Evolutionary conservation across 768 basidiomycete genomes (phyloP).

Genomic region (Leccinum fibrillosum): DNA sequence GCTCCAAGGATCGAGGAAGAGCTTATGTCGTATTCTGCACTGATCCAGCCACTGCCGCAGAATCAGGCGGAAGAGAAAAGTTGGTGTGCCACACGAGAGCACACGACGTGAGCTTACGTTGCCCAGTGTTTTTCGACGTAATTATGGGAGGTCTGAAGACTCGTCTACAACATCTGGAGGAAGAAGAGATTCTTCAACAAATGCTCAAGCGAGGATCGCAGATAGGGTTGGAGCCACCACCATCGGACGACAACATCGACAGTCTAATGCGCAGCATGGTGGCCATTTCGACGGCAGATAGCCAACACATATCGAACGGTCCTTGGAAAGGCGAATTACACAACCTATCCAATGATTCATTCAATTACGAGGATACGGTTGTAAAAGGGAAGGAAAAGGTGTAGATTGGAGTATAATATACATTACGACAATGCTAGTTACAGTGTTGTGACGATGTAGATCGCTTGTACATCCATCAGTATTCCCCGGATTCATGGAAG

Average conservation of each 20-base stretch:
- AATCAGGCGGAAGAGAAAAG: constrained; percentile 38
- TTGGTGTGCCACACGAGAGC: constrained; percentile 21
- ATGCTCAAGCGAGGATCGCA: constrained; percentile 35
- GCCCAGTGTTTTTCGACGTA: constrained; percentile 33
- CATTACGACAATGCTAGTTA: not conserved
- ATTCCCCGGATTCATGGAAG: constrained; percentile 43
- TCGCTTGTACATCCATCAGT: constrained; percentile 14
- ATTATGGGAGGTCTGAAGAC: constrained; percentile 38
- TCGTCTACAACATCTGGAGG: constrained; percentile 39
- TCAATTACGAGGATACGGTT: constrained; percentile 24
- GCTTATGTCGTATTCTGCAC: constrained; percentile 26
- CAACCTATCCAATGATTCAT: constrained; percentile 13
- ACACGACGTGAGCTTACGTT: constrained; percentile 3
- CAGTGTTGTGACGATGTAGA: not conserved
- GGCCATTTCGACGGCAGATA: constrained; percentile 19
- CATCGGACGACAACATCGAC: constrained; percentile 38
- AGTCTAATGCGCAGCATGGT: constrained; percentile 42
- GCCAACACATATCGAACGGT: constrained; percentile 21
- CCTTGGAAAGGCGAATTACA: constrained; percentile 27
- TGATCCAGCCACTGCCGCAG: constrained; percentile 34
- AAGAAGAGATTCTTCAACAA: constrained; percentile 43
- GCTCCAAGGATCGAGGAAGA: constrained; percentile 37
- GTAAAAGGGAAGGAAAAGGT: constrained; percentile 25
- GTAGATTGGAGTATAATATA: constrained; percentile 5
- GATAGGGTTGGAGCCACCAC: constrained; percentile 33